Base-by-base conservation (phyloP, 768 basidiomycete species). In the Amanita brunnescens region DNA sequence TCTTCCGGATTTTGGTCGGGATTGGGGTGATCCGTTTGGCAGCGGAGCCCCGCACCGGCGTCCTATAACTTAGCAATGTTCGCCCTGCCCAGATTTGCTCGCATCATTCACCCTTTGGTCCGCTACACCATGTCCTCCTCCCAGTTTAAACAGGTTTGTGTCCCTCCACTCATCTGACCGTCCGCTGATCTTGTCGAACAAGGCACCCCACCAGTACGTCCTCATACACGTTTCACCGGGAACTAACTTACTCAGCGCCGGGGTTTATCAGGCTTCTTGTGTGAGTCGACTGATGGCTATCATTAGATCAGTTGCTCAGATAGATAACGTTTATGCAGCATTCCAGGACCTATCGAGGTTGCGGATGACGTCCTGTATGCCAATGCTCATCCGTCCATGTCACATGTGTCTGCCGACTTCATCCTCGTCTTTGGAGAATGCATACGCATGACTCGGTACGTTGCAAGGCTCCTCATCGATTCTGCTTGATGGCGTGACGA, bases 321-420 rank as follows among this genome's bases (percentile, higher is more conserved):
- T 49, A 52, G 7, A 29, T 29, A 3, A 4, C 39, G 9, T 16
- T n/a, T 16, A 37, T 14, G 32, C 55, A 83, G 80, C 49, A 79
- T 83, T 52, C 81, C 81, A 49, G 81, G 81, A 14, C 81, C 81
- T 21, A 80, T 81, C 56, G 81, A 83, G 60, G 70, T 83, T 51
- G 62, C 75, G 32, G 75, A 78, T 62, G 73, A 76, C 57, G 42
- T 53, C 14, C 34, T 35, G 21, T 26, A 48, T 48, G 92, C 93
- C 61, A 97, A 97, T 74, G 95, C 96, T 0, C 90, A 89, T 59
- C 91, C 92, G 0, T 80, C 85, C 49, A 76, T 92, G 75, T 88
- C 87, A 47, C 94, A 97, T 65, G 81, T 92, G 59, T 87, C 90
- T 23, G 79, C 83, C 10, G 92, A 91, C 29, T 97, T 99, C 65